A percentile compares a stretch with the other conserved stretches of the same genome.
phyloP scores from a whole-genome alignment of 495 filamentous ascomycete genomes.

The Penicillium flavigenum region DNA sequence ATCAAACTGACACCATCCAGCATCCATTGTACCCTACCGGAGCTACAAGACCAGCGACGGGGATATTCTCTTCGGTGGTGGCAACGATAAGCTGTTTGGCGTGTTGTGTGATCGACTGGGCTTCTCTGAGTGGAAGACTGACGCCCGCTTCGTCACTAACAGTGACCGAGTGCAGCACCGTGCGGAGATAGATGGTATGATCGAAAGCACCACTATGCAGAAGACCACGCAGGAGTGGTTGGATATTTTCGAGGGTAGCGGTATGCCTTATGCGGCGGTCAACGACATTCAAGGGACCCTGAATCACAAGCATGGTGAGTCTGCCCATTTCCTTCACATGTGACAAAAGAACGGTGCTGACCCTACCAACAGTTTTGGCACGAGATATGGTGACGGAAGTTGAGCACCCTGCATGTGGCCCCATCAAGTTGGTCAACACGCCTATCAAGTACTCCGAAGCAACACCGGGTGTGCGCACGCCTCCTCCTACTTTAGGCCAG shows the following conservation, averaged over 20 bases:
- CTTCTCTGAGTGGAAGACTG: slow-evolving; percentile 74
- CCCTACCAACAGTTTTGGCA: slow-evolving; percentile 58
- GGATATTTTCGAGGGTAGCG: slow-evolving; percentile 79
- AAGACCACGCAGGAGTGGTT: slow-evolving; percentile 92
- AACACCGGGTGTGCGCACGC: slow-evolving; percentile 69
- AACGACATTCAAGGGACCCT: slow-evolving; percentile 87
- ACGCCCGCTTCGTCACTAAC: slow-evolving; percentile 76
- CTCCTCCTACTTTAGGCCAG: slow-evolving; percentile 85
- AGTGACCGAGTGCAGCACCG: slow-evolving; percentile 79
- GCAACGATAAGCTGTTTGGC: slow-evolving; percentile 88
- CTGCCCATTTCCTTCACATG: neutral
- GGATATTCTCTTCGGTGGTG: slow-evolving; percentile 87
- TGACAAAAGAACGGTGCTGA: slow-evolving; percentile 6
- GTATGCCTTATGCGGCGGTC: slow-evolving; percentile 92
- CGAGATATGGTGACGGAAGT: slow-evolving; percentile 86
- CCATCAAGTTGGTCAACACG: slow-evolving; percentile 89
- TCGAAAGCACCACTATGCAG: slow-evolving; percentile 68
- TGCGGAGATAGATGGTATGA: slow-evolving; percentile 68
- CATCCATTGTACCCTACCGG: slow-evolving; percentile 93
- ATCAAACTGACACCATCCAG: slow-evolving; percentile 42
- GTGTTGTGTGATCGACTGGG: slow-evolving; percentile 78
- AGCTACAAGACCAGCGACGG: slow-evolving; percentile 92
- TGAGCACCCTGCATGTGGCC: slow-evolving; percentile 77
- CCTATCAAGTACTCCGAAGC: slow-evolving; percentile 92
- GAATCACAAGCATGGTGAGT: slow-evolving; percentile 74